phyloP scores from a whole-genome alignment of 208 protist species.

The Acanthamoeba polyphaga region DNA sequence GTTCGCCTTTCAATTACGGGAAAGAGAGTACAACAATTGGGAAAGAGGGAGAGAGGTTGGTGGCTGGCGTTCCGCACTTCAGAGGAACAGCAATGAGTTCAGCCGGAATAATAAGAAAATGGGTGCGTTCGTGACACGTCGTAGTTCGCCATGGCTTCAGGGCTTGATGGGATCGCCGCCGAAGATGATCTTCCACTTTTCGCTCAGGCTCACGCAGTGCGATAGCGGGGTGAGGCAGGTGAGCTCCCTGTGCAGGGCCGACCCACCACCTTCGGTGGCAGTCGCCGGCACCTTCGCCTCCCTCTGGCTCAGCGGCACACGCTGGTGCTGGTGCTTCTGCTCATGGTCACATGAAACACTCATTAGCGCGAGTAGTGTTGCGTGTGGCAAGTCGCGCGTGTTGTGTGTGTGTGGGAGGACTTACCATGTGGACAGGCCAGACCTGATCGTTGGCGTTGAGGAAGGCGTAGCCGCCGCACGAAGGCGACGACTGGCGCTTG shows the following conservation, averaged over 20 bases:
- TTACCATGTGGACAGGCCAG: constrained; percentile 1
- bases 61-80: constrained; percentile 19
- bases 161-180: constrained; percentile 71
- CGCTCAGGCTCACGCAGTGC: constrained; percentile 34
- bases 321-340: constrained; percentile 13
- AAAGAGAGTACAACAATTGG: not conserved
- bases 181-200: constrained; percentile 62
- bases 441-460: constrained; percentile 29
- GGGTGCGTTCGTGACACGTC: not conserved
- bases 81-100: not conserved
- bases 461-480: not conserved
- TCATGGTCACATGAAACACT: not conserved
- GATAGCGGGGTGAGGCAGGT: constrained; percentile 56
- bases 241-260: constrained; percentile 27
- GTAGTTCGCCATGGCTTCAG: not conserved
- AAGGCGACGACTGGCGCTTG: not conserved
- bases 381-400: not conserved
- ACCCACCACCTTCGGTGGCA: not conserved
- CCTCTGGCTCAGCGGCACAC: not conserved
- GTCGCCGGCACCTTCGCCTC: not conserved
- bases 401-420: not conserved
- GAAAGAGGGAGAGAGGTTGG: not conserved
- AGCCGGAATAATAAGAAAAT: constrained; percentile 10
- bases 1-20: not conserved
- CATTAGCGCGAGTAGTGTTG: not conserved